Evolutionary conservation across 2,329 filamentous ascomycete species (phyloP), one percentile per base, ranked within the genome.

Genomic region (Parastagonospora nodorum): DNA sequence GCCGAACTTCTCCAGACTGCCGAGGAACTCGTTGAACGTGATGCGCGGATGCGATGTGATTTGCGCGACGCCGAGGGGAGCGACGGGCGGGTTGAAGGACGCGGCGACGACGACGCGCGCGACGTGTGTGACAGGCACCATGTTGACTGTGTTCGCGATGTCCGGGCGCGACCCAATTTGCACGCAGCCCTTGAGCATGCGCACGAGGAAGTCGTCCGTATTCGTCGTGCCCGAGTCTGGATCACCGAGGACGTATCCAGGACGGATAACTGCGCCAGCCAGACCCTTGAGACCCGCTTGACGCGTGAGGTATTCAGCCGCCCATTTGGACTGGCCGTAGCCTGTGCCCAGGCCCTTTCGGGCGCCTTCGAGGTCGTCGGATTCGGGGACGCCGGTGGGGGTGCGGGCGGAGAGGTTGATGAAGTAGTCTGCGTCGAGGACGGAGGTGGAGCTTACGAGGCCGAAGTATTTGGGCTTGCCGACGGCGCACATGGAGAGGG

Each of bases 251-350:
- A 97, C 86, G 71, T 97, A 97, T 28, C 93, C 92, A 3, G 93
- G 88, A 10, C 93, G 85, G 42, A 96, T 80, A 36, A 96, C 84
- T 16, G 87, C 82, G 12, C 90, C 92, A 12, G 76, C 78, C 2
- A 97, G 83, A 10, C 93, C 92, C 48, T 90, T 83, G 49, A 79
- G 79, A 42, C 92, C 90, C 24, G 93, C 92, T 71, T 90, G 88
- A 19, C 89, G 83, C 16, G 92, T 84, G 41, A 97, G 80, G 59
- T 83, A 84, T 67, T 88, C 85, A 2, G 83, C 82, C 5, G 84
- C 89, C 92, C 92, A 97, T 77, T 97, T 97, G 58, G 84, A 86
- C 73, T 97, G 92, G 2, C 93, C 92, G 65, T 97, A 97, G 5
- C 93, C 92, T 1, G 90, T 96, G 33, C 85, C 86, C 1, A 97